Evolutionary conservation across 2,329 filamentous ascomycete species (phyloP), one percentile per base, ranked within the genome.

Genomic region (Penicillium sp.): DNA sequence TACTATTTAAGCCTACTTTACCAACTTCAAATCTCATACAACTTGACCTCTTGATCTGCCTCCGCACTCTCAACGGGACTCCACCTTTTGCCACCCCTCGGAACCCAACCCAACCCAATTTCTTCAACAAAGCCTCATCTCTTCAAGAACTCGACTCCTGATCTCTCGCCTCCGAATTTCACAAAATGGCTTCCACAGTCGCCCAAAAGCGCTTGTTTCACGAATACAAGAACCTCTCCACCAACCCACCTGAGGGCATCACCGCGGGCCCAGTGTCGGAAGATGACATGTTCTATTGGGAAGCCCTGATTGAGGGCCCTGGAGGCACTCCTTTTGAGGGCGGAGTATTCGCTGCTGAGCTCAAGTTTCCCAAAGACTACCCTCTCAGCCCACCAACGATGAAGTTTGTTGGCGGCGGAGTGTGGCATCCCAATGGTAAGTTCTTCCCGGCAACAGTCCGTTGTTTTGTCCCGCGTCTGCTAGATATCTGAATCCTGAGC

Each of bases 271-370:
- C 95, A 33, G 82, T 97, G 59, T 90, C 85, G 63, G 95, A 99
- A 81, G 95, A 98, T 75, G 92, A 99, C 79, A 87, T 98, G 72
- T 90, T 97, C 68, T 82, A 91, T 70, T 99, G 95, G 95, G 95
- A 99, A 79, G 95, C 93, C 9, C 81, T 98, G 61, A 98, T 99
- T 69, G 89, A 96, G 76, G 95, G 95, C 0, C 95, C 95, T 13
- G 93, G 96, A 71, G 95, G 90, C 61, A 99, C 95, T 1, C 95
- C 95, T 1, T 99, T 96, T 68, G 93, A 96, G 80, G 93, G 93
- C 57, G 95, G 95, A 52, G 87, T 99, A 58, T 99, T 98, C 74
- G 91, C 93, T 43, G 95, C 95, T 26, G 92, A 96, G 77, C 85
- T 99, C 67, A 92, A 89, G 70, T 99, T 99, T 71, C 93, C 95